Evolutionary conservation across 2,329 filamentous ascomycete species (phyloP).

Genomic region (Ophioceras dolichostomum): DNA sequence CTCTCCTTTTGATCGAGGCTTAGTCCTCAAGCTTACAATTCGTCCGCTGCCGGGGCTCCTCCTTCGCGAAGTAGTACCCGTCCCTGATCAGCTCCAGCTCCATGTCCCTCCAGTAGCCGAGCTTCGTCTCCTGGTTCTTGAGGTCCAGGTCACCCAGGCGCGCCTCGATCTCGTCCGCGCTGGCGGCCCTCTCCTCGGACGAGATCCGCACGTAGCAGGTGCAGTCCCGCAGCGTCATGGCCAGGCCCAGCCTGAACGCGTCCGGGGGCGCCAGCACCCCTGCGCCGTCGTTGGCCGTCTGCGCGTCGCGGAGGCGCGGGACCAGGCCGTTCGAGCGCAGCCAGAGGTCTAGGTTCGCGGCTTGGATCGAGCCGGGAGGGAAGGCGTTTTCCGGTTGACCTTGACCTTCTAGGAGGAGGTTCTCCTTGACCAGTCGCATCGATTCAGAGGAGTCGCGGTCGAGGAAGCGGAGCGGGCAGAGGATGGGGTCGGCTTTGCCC

Average conservation of each 20-base stretch:
- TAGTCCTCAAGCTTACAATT: constrained; percentile 13
- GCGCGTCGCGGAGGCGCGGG: constrained; percentile 1
- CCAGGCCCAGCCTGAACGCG: constrained; percentile 24
- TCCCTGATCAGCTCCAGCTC: constrained; percentile 51
- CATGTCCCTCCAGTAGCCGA: constrained; percentile 53
- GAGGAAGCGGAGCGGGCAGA: constrained; percentile 50
- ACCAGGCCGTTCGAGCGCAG: constrained; percentile 3
- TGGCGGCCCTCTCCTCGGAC: constrained; percentile 9
- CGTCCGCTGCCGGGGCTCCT: constrained; percentile 10
- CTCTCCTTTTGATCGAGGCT: too few relatives aligned
- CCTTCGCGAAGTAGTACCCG: constrained; percentile 48
- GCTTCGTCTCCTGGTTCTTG: constrained; percentile 56
- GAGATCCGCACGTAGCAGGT: constrained; percentile 57
- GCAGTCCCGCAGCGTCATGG: constrained; percentile 75
- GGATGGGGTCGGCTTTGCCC: constrained; percentile 21
- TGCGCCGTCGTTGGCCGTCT: background rate
- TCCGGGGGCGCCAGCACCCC: constrained; percentile 2
- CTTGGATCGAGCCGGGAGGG: constrained; percentile 5
- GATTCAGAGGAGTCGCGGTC: constrained; percentile 14
- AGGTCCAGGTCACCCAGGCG: constrained; percentile 67
- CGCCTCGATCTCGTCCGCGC: constrained; percentile 28
- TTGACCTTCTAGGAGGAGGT: constrained; percentile 7
- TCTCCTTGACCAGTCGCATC: background rate
- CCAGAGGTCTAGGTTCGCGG: background rate
- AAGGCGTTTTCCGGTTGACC: constrained; percentile 12